Conservation (phyloP, 2,329 filamentous ascomycete species). For the Pseudogymnoascus sp. region DNA sequence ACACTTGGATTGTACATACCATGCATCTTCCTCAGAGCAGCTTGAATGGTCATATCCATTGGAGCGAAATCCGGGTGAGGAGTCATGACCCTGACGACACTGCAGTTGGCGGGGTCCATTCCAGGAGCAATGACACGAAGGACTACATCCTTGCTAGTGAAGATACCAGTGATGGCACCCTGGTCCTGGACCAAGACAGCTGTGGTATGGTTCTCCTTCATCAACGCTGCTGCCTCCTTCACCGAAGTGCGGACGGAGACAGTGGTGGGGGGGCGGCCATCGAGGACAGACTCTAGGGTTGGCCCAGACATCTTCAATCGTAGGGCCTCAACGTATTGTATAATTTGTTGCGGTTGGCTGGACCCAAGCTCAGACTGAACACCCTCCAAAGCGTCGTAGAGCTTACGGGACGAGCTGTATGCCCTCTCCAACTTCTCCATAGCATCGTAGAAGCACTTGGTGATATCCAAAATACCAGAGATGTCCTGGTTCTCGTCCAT, state of each 20-base stretch:
- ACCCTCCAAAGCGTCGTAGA: constrained; percentile 95
- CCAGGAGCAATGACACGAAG: constrained; percentile 95
- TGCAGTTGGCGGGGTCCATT: constrained; percentile 88
- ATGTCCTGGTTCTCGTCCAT: constrained; percentile 99
- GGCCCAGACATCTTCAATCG: constrained; percentile 96
- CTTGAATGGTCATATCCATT: constrained; percentile 98
- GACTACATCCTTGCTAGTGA: constrained; percentile 98
- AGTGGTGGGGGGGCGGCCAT: constrained; percentile 83
- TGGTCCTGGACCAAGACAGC: constrained; percentile 94
- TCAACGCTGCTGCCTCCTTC: constrained; percentile 86
- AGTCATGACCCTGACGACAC: constrained; percentile 97
- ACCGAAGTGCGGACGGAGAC: constrained; percentile 95
- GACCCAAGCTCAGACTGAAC: constrained; percentile 95
- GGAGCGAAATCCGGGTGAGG: constrained; percentile 98
- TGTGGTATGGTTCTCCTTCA: constrained; percentile 99
- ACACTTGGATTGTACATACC: constrained; percentile 49
- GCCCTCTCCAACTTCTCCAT: constrained; percentile 99
- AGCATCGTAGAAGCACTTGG: constrained; percentile 98
- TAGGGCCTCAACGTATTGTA: constrained; percentile 95
- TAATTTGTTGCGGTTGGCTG: constrained; percentile 95
- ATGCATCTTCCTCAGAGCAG: constrained; percentile 97
- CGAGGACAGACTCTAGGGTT: constrained; percentile 88
- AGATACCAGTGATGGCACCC: constrained; percentile 95
- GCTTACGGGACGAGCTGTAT: constrained; percentile 93
- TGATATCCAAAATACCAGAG: constrained; percentile 94